phyloP scores from a whole-genome alignment of 768 basidiomycete species.

The Pisolithus microcarpus region DNA sequence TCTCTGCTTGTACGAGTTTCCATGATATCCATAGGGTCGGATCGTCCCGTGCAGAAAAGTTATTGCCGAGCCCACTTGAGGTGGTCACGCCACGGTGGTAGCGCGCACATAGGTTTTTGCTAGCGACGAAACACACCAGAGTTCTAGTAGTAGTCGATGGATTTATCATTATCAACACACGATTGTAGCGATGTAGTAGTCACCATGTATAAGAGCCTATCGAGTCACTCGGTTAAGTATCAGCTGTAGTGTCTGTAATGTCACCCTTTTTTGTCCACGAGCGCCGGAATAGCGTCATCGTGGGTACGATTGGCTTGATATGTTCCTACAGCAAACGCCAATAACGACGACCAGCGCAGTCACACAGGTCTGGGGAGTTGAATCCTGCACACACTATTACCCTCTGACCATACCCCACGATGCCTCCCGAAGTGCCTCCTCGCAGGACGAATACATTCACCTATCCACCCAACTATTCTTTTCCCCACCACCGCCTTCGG shows the following conservation, averaged over 20 bases:
- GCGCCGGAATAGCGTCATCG: background rate
- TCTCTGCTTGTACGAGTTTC: constrained; percentile 9
- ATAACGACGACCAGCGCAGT: background rate
- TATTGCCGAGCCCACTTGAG: background rate
- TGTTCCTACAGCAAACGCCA: background rate
- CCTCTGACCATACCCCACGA: constrained; percentile 9
- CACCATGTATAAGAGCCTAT: background rate
- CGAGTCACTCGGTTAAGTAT: too few relatives aligned
- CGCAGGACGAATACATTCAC: constrained; percentile 37
- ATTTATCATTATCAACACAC: background rate
- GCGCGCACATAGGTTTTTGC: background rate
- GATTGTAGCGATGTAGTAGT: background rate
- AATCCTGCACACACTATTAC: constrained; percentile 1
- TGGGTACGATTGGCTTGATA: constrained; percentile 8
- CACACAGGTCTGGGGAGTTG: background rate
- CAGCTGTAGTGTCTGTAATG: too few relatives aligned
- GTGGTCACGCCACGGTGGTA: background rate
- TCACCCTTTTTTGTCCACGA: too few relatives aligned
- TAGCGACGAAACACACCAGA: background rate
- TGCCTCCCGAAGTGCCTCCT: constrained; percentile 17
- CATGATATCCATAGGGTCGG: background rate
- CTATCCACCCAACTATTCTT: constrained; percentile 59
- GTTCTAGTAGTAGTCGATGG: background rate
- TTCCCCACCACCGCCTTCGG: constrained; percentile 59
- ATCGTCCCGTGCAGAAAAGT: background rate